These are phyloP conservation scores for Thelephora terrestris DNA, from an alignment of 1,284 basidiomycete genomes.

Conservation along the genomic window DNA sequence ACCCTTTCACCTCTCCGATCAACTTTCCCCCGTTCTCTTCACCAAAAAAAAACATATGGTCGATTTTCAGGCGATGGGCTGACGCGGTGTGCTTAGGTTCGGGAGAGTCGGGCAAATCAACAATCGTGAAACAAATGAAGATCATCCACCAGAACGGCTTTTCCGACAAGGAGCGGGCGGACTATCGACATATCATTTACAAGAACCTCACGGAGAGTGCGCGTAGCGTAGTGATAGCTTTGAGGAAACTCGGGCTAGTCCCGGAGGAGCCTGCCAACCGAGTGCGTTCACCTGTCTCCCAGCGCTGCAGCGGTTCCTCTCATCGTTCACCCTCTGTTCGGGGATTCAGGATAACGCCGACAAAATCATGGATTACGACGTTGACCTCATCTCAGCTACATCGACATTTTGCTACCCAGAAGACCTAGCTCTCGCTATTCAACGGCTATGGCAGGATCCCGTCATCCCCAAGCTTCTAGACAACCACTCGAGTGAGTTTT, in stretches of 20 bases:
- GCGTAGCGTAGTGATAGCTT: constrained; percentile 82
- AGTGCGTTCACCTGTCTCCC: constrained; percentile 14
- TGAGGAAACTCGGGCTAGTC: constrained; percentile 84
- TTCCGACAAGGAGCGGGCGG: constrained; percentile 68
- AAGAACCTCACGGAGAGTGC: constrained; percentile 84
- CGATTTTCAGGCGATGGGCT: neutral
- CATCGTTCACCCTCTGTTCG: neutral
- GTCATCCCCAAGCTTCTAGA: constrained; percentile 85
- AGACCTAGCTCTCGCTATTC: constrained; percentile 71
- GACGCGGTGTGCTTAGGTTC: constrained; percentile 34
- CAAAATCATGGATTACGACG: constrained; percentile 47
- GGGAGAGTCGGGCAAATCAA: constrained; percentile 90
- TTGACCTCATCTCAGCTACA: constrained; percentile 19
- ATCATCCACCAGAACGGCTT: constrained; percentile 97
- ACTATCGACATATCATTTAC: constrained; percentile 78
- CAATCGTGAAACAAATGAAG: constrained; percentile 99
- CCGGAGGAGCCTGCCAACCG: constrained; percentile 77
- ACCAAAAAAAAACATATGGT: too few species aligned
- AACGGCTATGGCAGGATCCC: constrained; percentile 85
- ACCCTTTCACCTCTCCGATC: too few species aligned
- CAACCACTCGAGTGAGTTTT: constrained; percentile 73
- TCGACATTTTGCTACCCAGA: constrained; percentile 39
- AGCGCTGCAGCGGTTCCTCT: neutral
- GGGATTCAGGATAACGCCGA: constrained; percentile 41
- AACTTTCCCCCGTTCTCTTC: too few species aligned